Percentiles rank a stretch among this genome's conserved stretches.
Conservation (phyloP, 2,329 filamentous ascomycete genomes). For the Hirsutella thompsonii region DNA sequence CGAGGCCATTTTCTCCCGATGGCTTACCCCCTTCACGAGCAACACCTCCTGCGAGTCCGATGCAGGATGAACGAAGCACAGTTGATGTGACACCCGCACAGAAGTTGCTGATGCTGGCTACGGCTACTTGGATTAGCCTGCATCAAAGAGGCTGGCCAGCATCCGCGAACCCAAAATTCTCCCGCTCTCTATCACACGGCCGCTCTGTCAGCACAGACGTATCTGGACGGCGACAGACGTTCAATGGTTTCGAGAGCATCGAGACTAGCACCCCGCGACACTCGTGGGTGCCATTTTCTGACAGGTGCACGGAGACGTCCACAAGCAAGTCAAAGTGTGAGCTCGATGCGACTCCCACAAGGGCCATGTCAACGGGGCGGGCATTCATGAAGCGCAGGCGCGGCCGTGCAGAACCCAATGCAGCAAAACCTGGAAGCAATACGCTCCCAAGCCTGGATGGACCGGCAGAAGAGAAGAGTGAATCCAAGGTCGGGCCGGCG, state of each 20-base stretch:
- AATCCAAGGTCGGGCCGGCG: background rate
- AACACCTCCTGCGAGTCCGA: constrained; percentile 7
- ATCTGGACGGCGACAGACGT: constrained; percentile 6
- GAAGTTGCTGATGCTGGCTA: constrained; percentile 23
- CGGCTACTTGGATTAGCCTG: constrained; percentile 24
- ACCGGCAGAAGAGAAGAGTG: background rate
- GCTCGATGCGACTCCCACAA: constrained; percentile 4
- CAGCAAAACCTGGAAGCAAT: background rate
- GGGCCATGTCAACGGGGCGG: constrained; percentile 12
- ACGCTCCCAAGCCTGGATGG: background rate
- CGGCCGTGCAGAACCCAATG: constrained; percentile 3
- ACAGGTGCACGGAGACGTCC: constrained; percentile 1
- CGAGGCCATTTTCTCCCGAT: constrained; percentile 19
- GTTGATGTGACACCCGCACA: constrained; percentile 17
- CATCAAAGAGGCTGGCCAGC: constrained; percentile 22
- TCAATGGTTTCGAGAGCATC: constrained; percentile 4
- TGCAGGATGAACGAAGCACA: constrained; percentile 16
- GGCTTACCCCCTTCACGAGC: constrained; percentile 7
- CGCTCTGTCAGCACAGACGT: constrained; percentile 8
- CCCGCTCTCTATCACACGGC: constrained; percentile 12
- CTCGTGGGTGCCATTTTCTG: background rate
- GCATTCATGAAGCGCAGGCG: constrained; percentile 13
- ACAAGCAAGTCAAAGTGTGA: background rate
- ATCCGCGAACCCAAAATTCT: constrained; percentile 15
- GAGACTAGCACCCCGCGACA: constrained; percentile 1